Conservation (phyloP, 2,329 filamentous ascomycete species). For the Sordariomycetes sp. region DNA sequence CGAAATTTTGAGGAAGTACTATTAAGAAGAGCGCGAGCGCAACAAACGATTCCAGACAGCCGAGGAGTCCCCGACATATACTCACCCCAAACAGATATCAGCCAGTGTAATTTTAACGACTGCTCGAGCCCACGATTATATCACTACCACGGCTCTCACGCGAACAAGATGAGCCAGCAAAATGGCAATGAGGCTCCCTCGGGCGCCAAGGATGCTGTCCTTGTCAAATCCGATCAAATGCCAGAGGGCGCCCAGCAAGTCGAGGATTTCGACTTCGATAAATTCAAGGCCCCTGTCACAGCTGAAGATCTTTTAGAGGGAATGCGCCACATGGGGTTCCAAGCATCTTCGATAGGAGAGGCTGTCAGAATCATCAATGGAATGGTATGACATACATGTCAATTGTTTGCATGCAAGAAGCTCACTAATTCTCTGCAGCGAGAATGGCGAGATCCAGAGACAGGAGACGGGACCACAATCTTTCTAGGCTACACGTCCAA, state of each 20-base stretch:
- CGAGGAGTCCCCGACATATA: too few species aligned
- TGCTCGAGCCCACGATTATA: too few species aligned
- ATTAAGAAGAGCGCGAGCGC: too few species aligned
- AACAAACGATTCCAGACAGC: too few species aligned
- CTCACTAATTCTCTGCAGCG: constrained; percentile 35
- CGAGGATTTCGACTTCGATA: constrained; percentile 86
- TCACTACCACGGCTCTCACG: too few species aligned
- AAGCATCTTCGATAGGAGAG: constrained; percentile 65
- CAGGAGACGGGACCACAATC: constrained; percentile 74
- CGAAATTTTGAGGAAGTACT: too few species aligned
- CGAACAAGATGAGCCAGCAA: background rate
- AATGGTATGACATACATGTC: constrained; percentile 62
- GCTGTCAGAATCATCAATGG: constrained; percentile 88
- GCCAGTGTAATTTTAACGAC: too few species aligned
- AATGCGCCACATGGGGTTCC: constrained; percentile 78
- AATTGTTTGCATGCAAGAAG: constrained; percentile 2
- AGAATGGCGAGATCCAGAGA: constrained; percentile 72
- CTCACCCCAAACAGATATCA: too few species aligned
- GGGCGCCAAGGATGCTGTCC: constrained; percentile 67
- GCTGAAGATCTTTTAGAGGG: constrained; percentile 74
- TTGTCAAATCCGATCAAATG: constrained; percentile 76
- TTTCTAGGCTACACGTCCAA: constrained; percentile 98
- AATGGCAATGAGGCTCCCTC: constrained; percentile 39
- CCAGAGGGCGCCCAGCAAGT: constrained; percentile 73
- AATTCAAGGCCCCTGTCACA: constrained; percentile 68